Base-by-base conservation (phyloP, 805 yeast species). In the Metschnikowia bowlesiae region DNA sequence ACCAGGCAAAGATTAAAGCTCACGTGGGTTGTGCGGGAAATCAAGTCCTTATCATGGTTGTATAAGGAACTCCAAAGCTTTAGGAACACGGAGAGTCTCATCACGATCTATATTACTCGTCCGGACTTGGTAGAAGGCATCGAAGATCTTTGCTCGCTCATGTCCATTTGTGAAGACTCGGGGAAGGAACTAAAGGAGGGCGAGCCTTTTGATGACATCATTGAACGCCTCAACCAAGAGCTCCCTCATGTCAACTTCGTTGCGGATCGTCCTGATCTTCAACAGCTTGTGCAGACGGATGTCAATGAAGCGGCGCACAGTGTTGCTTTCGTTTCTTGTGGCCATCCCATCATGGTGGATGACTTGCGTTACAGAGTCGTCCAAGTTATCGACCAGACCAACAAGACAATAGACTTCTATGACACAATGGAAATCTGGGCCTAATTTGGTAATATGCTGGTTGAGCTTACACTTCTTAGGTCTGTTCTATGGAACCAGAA, bases 81-180 rank as follows among this genome's bases (percentile, higher is more conserved):
- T 33, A 44, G 50, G 18, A 45, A 45, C n/a, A 60, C 59, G 14
- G 58, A 55, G 47, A 66, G 62, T 51, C 63, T 68, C 4, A 55
- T 67, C 8, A 67, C 68, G 4, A 48, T 76, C 5, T 75, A 69
- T 50, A 54, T 75, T 36, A 76, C 80, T 0, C 64, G 74, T 49
- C 73, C 74, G 8, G 54, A 53, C 41, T 34, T 28, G 22, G 31
- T n/a, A 6, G 39, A 16, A 6, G 47, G 42, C 6, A 22, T 46
- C 10, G 51, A 51, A 32, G 51, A 50, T 13, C 48, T 59, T 8
- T 50, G 31, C 29, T 40, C 45, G 22, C 13, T 44, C 7, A 18
- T 45, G 8, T 29, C 49, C 9, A 36, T 39, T 26, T 57, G 48
- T 11, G 53, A 52, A 13, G 57, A 52, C 14, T 48, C 50, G 8